A percentile compares a stretch with the other conserved stretches of the same genome.
phyloP scores from a whole-genome alignment of 768 basidiomycete species.

The Lactarius sp. region DNA sequence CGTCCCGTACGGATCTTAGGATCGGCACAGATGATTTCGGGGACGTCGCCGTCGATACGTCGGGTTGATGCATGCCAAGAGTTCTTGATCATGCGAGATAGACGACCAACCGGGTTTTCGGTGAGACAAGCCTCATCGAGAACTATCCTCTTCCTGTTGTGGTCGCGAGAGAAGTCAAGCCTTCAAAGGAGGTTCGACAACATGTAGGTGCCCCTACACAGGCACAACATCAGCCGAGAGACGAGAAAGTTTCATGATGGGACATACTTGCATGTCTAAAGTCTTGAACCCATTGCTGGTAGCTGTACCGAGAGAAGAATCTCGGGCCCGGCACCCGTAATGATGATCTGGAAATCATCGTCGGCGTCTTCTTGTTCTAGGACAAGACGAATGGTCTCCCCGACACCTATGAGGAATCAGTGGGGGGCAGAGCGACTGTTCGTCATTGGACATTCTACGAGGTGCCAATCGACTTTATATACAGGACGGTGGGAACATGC shows the following conservation, averaged over 20 bases:
- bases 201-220: constrained; percentile 89
- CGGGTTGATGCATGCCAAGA: constrained; percentile 97
- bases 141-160: constrained; percentile 91
- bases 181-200: constrained; percentile 98
- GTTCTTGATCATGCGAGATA: constrained; percentile 95
- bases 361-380: constrained; percentile 98
- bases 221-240: constrained; percentile 16
- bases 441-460: constrained; percentile 53
- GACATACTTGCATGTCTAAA: constrained; percentile 84
- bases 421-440: constrained; percentile 70
- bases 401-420: constrained; percentile 94
- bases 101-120: constrained; percentile 95
- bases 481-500: no score
- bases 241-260: neutral
- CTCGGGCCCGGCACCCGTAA: constrained; percentile 95
- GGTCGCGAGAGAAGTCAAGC: constrained; percentile 92
- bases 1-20: constrained; percentile 95
- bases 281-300: constrained; percentile 97
- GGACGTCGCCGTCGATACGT: constrained; percentile 93
- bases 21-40: constrained; percentile 96
- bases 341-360: constrained; percentile 92
- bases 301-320: constrained; percentile 93
- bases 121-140: constrained; percentile 97
- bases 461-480: no score
- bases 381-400: constrained; percentile 94